phyloP scores from a whole-genome alignment of 139 green algal genomes.

The Diplosphaera chodatii region DNA sequence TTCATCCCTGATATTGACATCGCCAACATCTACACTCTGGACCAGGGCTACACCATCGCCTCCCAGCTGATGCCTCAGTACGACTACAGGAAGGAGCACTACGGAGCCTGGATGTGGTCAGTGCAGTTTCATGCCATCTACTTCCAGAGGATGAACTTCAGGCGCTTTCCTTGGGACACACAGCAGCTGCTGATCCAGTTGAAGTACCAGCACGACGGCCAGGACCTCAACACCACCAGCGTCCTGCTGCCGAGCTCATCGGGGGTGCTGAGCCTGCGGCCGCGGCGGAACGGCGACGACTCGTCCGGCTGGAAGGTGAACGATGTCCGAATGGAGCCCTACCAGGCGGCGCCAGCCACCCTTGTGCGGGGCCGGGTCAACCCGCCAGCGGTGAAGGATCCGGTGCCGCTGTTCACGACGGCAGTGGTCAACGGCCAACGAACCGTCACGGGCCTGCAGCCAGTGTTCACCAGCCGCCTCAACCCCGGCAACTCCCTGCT shows the following conservation, averaged over 20 bases:
- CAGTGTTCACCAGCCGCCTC: not conserved
- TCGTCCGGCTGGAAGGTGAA: not conserved
- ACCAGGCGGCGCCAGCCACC: no score
- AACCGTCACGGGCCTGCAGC: not conserved
- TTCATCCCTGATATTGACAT: not conserved
- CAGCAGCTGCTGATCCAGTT: not conserved
- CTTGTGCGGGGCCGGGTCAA: not conserved
- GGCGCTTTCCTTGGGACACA: not conserved
- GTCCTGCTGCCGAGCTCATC: not conserved
- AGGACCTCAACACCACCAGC: not conserved
- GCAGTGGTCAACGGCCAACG: not conserved
- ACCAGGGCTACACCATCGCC: not conserved
- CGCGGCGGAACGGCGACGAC: not conserved
- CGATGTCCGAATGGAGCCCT: not conserved
- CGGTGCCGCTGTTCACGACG: not conserved
- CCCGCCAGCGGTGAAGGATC: not conserved
- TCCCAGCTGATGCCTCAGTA: not conserved
- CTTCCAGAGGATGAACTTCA: not conserved
- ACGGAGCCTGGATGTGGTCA: not conserved
- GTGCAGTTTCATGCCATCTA: not conserved
- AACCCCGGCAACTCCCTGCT: not conserved
- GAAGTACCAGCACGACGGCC: not conserved
- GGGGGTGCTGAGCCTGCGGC: not conserved
- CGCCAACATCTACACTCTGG: not conserved
- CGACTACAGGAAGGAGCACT: slow-evolving; percentile 1